Evolutionary conservation across 306 rosid species (phyloP).

Genomic region (Chamaecrista fasciculata): DNA sequence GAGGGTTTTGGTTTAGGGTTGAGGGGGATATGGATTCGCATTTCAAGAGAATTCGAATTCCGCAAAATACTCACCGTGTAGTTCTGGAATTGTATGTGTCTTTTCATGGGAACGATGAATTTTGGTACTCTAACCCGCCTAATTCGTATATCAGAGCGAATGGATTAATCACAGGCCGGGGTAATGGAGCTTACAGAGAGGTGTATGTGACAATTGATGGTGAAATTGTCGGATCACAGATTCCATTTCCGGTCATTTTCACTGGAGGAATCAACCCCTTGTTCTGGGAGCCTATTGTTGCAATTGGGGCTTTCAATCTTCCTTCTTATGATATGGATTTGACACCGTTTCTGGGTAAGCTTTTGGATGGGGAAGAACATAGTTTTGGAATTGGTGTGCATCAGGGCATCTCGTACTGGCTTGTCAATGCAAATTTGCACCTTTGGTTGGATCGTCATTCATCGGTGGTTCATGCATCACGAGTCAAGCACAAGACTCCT

Average conservation of each 20-base stretch:
- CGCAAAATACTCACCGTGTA: conserved; percentile 51
- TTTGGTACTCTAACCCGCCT: conserved; percentile 87
- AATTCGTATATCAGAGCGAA: conserved; percentile 54
- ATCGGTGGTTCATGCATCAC: conserved; percentile 32
- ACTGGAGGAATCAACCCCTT: conserved; percentile 80
- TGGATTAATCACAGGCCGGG: conserved; percentile 55
- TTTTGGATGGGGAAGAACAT: conserved; percentile 56
- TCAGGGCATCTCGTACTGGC: conserved; percentile 71
- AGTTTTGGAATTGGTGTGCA: conserved; percentile 62
- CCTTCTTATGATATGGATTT: conserved; percentile 67
- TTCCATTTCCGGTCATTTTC: conserved; percentile 84
- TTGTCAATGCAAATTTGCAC: conserved; percentile 77
- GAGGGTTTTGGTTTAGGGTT: conserved; percentile 73
- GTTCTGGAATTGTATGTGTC: conserved; percentile 69
- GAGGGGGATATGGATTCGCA: conserved; percentile 43
- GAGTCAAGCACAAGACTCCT: conserved; percentile 25
- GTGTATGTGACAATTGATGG: conserved; percentile 65
- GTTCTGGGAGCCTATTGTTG: conserved; percentile 79
- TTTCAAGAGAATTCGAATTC: conserved; percentile 44
- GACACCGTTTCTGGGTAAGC: conserved; percentile 68
- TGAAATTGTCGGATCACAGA: conserved; percentile 55
- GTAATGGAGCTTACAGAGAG: conserved; percentile 75
- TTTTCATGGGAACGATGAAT: conserved; percentile 83
- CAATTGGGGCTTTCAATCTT: conserved; percentile 73
- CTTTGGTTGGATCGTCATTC: conserved; percentile 68